A percentile compares a stretch with the other conserved stretches of the same genome.
These are phyloP conservation scores for Ramaria rubella DNA, from an alignment of 768 basidiomycete species.

Conservation along the genomic window DNA sequence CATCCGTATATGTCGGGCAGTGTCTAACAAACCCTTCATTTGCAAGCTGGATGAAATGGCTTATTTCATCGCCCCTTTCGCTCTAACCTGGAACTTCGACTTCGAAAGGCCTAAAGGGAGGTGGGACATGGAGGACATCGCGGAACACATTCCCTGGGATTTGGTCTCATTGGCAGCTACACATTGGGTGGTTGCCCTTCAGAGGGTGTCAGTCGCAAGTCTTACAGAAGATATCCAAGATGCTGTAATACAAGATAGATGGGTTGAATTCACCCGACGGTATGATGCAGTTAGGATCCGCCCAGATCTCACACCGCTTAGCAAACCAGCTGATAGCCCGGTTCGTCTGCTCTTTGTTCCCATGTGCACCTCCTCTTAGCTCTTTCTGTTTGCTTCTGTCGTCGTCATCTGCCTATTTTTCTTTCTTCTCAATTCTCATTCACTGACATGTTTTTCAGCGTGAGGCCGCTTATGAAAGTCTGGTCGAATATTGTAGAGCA, in stretches of 20 bases:
- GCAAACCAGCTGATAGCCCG: conserved; percentile 56
- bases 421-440: too few species aligned
- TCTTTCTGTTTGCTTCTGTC: neutral
- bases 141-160: conserved; percentile 56
- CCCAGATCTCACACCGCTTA: conserved; percentile 64
- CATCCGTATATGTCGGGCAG: conserved; percentile 49
- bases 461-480: conserved; percentile 51
- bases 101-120: conserved; percentile 6
- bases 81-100: conserved; percentile 30
- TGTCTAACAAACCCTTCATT: conserved; percentile 63
- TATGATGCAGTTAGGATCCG: conserved; percentile 54
- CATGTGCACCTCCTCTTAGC: too few species aligned
- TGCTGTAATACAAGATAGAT: conserved; percentile 68
- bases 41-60: conserved; percentile 47
- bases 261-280: conserved; percentile 68
- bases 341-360: conserved; percentile 44
- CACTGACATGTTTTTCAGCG: conserved; percentile 34
- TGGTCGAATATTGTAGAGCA: conserved; percentile 61
- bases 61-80: conserved; percentile 65
- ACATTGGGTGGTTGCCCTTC: conserved; percentile 46
- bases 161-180: conserved; percentile 45
- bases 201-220: conserved; percentile 28
- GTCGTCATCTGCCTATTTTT: conserved; percentile 5
- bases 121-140: conserved; percentile 32
- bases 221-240: conserved; percentile 47